These are phyloP conservation scores for Rhynchosporium graminicola DNA, from an alignment of 2,329 filamentous ascomycete genomes.

Conservation along the genomic window DNA sequence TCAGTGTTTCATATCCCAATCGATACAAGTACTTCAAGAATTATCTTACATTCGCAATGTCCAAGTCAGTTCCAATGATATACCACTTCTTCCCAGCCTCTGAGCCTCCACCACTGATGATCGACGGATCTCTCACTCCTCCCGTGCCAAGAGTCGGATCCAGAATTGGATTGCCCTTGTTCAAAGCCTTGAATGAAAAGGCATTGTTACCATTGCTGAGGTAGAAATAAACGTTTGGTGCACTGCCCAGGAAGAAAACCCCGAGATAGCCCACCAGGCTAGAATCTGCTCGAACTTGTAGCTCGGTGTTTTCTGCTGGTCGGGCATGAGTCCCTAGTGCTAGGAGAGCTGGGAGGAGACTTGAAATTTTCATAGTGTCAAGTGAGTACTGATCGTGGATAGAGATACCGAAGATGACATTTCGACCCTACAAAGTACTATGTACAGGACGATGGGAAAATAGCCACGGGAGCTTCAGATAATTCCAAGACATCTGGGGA, in stretches of 20 bases:
- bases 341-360: neutral
- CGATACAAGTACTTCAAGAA: neutral
- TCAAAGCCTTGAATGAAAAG: constrained; percentile 50
- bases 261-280: constrained; percentile 53
- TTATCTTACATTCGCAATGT: constrained; percentile 48
- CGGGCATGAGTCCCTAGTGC: neutral
- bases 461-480: neutral
- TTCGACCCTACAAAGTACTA: neutral
- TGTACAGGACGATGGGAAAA: neutral
- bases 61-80: constrained; percentile 55
- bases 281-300: constrained; percentile 34
- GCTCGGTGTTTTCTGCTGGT: constrained; percentile 1
- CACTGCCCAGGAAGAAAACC: constrained; percentile 55
- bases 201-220: constrained; percentile 54
- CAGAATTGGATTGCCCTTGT: constrained; percentile 50
- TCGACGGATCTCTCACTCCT: constrained; percentile 54
- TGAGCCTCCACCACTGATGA: constrained; percentile 49
- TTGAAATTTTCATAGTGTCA: neutral
- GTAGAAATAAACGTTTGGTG: constrained; percentile 56
- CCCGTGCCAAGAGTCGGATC: constrained; percentile 52
- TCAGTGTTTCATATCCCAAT: neutral
- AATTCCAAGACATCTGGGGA: neutral
- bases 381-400: neutral
- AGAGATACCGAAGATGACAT: neutral
- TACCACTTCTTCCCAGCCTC: constrained; percentile 55